Evolutionary conservation across 495 filamentous ascomycete species (phyloP).

Genomic region (Penicillium daleae): DNA sequence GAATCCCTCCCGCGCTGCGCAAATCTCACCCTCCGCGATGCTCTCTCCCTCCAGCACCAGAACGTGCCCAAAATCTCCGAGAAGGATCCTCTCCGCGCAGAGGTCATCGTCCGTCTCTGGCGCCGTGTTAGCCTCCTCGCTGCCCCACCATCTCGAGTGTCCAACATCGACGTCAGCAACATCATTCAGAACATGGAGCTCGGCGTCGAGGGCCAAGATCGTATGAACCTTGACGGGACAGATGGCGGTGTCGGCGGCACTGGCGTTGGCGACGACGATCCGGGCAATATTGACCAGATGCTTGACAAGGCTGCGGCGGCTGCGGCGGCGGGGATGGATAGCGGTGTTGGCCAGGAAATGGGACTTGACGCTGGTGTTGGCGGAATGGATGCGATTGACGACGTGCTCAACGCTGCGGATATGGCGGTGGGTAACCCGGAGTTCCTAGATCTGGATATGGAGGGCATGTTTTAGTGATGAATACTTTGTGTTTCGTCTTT

Average conservation of each 20-base stretch:
- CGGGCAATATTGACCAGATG: constrained; percentile 52
- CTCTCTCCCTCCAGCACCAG: constrained; percentile 65
- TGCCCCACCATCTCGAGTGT: constrained; percentile 45
- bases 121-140: constrained; percentile 70
- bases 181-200: constrained; percentile 49
- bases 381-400: constrained; percentile 50
- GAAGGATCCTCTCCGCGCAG: constrained; percentile 62
- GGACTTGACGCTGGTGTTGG: constrained; percentile 28
- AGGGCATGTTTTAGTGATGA: constrained; percentile 45
- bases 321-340: constrained; percentile 39
- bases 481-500: not conserved
- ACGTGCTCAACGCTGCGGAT: constrained; percentile 52
- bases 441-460: constrained; percentile 55
- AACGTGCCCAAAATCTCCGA: constrained; percentile 65
- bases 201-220: constrained; percentile 38
- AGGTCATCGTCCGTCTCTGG: constrained; percentile 74
- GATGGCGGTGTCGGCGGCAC: constrained; percentile 21
- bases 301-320: constrained; percentile 47
- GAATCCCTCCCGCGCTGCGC: constrained; percentile 43
- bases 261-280: constrained; percentile 32
- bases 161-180: constrained; percentile 46
- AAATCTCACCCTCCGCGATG: constrained; percentile 65
- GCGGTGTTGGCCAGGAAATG: constrained; percentile 33
- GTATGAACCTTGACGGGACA: constrained; percentile 40
- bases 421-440: constrained; percentile 54